phyloP scores from a whole-genome alignment of 257 asterid genomes.

The Solanum verrucosum region DNA sequence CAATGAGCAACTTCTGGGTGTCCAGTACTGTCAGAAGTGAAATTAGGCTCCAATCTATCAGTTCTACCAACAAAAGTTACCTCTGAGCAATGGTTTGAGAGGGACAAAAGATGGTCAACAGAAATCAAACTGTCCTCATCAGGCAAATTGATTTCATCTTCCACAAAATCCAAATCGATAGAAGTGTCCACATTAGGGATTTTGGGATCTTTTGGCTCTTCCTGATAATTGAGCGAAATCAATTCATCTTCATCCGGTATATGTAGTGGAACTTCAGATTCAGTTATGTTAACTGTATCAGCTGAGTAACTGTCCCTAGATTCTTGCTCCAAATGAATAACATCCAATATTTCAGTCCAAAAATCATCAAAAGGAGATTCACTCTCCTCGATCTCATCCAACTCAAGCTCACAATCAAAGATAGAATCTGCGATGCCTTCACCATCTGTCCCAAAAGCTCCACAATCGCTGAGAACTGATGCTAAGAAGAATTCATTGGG shows the following conservation, averaged over 20 bases:
- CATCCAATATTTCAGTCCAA: conserved; percentile 44
- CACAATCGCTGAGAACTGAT: conserved; percentile 6
- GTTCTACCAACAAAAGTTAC: not conserved
- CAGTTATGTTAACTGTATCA: not conserved
- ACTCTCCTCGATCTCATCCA: conserved; percentile 15
- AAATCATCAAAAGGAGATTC: conserved; percentile 27
- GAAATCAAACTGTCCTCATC: conserved; percentile 6
- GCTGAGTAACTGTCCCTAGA: not conserved
- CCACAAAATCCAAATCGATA: conserved; percentile 7
- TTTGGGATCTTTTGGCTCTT: not conserved
- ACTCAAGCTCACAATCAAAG: not conserved
- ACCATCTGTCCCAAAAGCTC: not conserved
- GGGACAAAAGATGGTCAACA: not conserved
- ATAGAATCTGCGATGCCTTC: not conserved
- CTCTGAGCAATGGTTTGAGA: not conserved
- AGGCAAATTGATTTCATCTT: conserved; percentile 17
- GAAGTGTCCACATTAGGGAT: not conserved
- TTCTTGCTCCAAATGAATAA: conserved; percentile 26
- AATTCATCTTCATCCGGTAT: conserved; percentile 2
- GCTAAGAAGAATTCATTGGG: conserved; percentile 5
- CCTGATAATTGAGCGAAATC: not conserved
- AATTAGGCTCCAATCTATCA: conserved; percentile 1
- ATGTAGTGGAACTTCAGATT: not conserved
- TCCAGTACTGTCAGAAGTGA: conserved; percentile 1
- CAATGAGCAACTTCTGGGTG: not conserved